Evolutionary conservation across 208 protist genomes (phyloP), one percentile per base, ranked within the genome.

Genomic region (Balamuthia mandrillaris): DNA sequence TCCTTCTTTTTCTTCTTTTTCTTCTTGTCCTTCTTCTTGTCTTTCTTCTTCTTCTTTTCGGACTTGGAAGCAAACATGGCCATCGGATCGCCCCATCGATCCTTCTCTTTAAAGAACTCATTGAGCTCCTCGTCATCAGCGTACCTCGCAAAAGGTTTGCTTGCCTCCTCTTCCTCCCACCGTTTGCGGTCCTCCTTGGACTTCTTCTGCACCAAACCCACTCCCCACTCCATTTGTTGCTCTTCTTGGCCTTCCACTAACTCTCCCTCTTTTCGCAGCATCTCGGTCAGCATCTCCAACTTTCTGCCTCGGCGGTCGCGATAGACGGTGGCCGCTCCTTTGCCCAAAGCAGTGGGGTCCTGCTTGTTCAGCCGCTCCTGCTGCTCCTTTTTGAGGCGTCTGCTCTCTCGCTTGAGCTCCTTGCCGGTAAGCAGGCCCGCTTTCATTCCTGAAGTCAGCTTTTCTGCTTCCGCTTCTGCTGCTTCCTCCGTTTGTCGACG

Each of bases 301-400:
- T 63, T 88, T 21, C 68, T 31, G 4, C 81, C 75, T 4, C 24
- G n/a, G 24, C 65, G 77, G 42, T 92, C 88, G 68, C 90, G 86
- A 35, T 86, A 87, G 16, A 92, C 39, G 6, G 90, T 89, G 29
- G 54, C 35, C 12, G 74, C 82, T 45, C 54, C 47, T 9, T 41
- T 84, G 33, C 90, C 88, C 3, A 78, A 31, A 27, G 79, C 37
- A 58, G 29, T 39, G 31, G 85, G 44, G 42, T 91, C 84, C n/a
- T 56, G 70, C 29, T 41, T 83, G 54, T 60, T 54, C 47, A 88
- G 52, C 24, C 27, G 6, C 41, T 85, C 58, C 1, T 74, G 47
- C 49, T 87, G 49, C 77, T 68, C 78, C 14, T 18, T 7, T 47
- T 56, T 78, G 68, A 78, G 51, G 27, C 68, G 68, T 41, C 68